Evolutionary conservation across 768 basidiomycete genomes (phyloP), one percentile per base, ranked within the genome.

Genomic region (Myochromella boudieri): DNA sequence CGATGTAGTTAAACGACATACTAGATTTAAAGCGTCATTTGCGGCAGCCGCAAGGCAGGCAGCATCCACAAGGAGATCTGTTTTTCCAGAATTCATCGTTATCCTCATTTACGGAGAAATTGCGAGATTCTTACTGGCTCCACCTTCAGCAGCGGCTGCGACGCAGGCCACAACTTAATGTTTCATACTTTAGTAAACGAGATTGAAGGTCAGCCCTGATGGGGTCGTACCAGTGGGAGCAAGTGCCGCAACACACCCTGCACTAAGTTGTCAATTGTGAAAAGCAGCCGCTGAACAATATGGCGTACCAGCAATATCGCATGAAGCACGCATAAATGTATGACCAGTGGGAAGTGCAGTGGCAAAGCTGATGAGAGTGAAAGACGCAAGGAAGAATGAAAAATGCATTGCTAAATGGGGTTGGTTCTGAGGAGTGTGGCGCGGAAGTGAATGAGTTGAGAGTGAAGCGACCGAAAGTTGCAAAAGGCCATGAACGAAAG

Each of bases 171-270:
- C 49, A 3, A 48, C 49, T 40, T 18, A 11, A 40, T 25, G 8
- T 21, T 34, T 9, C 17, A 8, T 12, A 40, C 34, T 9, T 14
- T 8, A 18, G n/a, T n/a, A n/a, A n/a, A n/a, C n/a, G n/a, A n/a
- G n/a, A n/a, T n/a, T n/a, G n/a, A n/a, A n/a, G n/a, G n/a, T n/a
- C n/a, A n/a, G n/a, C n/a, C n/a, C n/a, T n/a, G 28, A 12, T 14
- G 9, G 6, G 17, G n/a, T 32, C 46, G 27, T 26, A 52, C 45
- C 46, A 2, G 51, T 44, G 3, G 54, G 54, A 18, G 50, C 54
- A 14, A 55, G 50, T 6, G 50, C 50, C 31, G 47, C 42, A 31
- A 55, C 54, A 11, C 54, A 55, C 25, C 21, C 50, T 52, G 18
- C 11, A 8, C 14, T 14, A 29, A 29, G 28, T 29, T 8, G 28